Base-by-base conservation (phyloP, 2,329 filamentous ascomycete genomes). In the Aspergillus aculeatus region DNA sequence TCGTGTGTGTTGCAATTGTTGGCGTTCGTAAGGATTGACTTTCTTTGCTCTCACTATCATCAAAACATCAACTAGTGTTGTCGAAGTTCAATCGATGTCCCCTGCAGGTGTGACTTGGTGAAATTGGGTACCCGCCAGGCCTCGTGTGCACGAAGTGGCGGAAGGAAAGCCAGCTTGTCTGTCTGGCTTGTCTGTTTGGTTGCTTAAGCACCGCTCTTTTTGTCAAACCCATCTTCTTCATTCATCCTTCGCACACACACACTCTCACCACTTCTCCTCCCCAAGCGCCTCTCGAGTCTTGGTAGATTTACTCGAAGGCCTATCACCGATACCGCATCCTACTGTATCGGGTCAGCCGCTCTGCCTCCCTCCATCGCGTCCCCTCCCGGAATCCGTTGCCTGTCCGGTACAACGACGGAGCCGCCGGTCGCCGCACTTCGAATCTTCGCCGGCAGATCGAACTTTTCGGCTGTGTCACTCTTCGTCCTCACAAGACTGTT, bases 81-180 rank as follows among this genome's bases (percentile, higher is more conserved):
- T 16, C 38, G n/a, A 54, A 21, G 41, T 19, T 54, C 7, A 47
- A 51, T 49, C 52, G 54, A 48, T 58, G 49, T 58, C 50, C 49
- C 57, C 61, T 60, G 59, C 60, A 63, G 60, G 63, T 57, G 62
- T 62, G 59, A 62, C 58, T 59, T 60, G 60, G 59, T 54, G 54
- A 58, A 57, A 58, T 66, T 62, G 59, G 57, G 57, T 66, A 64
- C 62, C 60, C 61, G 58, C 62, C 64, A 52, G 55, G 54, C 29
- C 56, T 54, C 52, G 52, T 54, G 52, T 54, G 52, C 52, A 54
- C 29, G 38, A 35, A 54, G 52, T 54, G 52, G 47, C 52, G 44
- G 52, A 44, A 44, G 38, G 38, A 44, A 44, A 54, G 52, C 52
- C 35, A 54, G 41, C 47, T 47, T 54, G 52, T 54, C 47, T 54